Percentiles rank a stretch among this genome's conserved stretches.
Evolutionary conservation across 1,284 basidiomycete species (phyloP).

Genomic region (Coriolopsis trogii): DNA sequence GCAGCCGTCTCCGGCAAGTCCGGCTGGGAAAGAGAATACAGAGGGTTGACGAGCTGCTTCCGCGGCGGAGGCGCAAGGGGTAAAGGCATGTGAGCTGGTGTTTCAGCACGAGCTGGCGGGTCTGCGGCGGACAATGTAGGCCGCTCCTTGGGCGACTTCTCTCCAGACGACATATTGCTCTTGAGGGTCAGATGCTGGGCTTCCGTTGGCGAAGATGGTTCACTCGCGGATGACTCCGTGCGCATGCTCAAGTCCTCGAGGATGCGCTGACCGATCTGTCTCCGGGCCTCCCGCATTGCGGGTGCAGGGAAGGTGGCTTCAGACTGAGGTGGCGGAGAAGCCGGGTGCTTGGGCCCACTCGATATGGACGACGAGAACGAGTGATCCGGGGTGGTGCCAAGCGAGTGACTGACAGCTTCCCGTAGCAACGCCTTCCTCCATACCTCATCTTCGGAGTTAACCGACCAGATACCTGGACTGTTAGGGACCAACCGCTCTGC

Average conservation of each 20-base stretch:
- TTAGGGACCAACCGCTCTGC: slow-evolving; percentile 71
- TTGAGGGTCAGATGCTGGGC: slow-evolving; percentile 24
- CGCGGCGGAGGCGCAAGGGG: slow-evolving; percentile 68
- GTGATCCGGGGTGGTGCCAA: slow-evolving; percentile 53
- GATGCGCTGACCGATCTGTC: slow-evolving; percentile 32
- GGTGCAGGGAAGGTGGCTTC: slow-evolving; percentile 17
- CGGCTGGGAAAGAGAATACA: slow-evolving; percentile 59
- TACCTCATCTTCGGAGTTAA: slow-evolving; percentile 55
- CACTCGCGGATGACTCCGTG: slow-evolving; percentile 13
- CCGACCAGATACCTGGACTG: slow-evolving; percentile 60
- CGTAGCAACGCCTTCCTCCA: slow-evolving; percentile 75
- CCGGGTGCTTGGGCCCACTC: slow-evolving; percentile 17
- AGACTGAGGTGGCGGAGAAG: slow-evolving; percentile 24
- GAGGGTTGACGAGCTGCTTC: slow-evolving; percentile 46
- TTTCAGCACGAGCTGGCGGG: slow-evolving; percentile 41
- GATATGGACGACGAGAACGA: slow-evolving; percentile 33
- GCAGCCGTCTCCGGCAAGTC: slow-evolving; percentile 39
- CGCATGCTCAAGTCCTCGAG: slow-evolving; percentile 25
- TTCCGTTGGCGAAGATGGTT: slow-evolving; percentile 17
- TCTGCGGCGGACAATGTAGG: slow-evolving; percentile 17
- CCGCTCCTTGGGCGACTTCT: slow-evolving; percentile 18
- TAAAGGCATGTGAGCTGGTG: slow-evolving; percentile 58
- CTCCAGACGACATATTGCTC: slow-evolving; percentile 31
- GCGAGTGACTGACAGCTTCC: slow-evolving; percentile 73
- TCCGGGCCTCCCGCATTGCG: slow-evolving; percentile 17